Percentiles rank a stretch among this genome's conserved stretches.
Evolutionary conservation across 345 rosid genomes (phyloP).

Genomic region (Eucalyptus lansdowneana): DNA sequence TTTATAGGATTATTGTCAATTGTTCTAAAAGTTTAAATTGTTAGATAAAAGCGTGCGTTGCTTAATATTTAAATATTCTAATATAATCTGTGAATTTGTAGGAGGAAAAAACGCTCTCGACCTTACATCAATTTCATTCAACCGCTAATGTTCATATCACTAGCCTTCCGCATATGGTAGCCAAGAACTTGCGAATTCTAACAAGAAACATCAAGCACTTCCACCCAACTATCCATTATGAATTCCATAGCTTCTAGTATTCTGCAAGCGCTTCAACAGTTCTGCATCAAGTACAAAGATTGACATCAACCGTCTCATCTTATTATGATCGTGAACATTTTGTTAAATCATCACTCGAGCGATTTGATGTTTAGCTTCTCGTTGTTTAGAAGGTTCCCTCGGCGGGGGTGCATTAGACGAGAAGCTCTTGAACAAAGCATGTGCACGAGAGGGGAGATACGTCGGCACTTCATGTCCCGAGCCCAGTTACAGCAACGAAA

Average conservation of each 20-base stretch:
- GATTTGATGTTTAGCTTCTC: not conserved
- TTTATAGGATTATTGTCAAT: too few relatives aligned
- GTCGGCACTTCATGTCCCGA: not conserved
- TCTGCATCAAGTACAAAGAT: not conserved
- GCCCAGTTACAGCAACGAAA: not conserved
- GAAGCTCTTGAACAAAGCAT: not conserved
- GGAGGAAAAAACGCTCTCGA: too few relatives aligned
- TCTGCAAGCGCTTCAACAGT: not conserved
- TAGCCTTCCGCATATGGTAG: too few relatives aligned
- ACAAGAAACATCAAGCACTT: too few relatives aligned
- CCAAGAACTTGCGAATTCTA: too few relatives aligned
- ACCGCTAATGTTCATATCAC: too few relatives aligned
- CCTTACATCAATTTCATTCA: too few relatives aligned
- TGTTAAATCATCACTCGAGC: not conserved
- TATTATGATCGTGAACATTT: accelerated
- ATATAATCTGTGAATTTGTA: too few relatives aligned
- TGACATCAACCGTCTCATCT: not conserved
- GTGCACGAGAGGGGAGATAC: not conserved
- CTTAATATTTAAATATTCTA: too few relatives aligned
- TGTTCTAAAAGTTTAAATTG: too few relatives aligned
- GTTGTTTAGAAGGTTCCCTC: not conserved
- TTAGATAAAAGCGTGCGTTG: accelerated
- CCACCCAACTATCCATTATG: too few relatives aligned
- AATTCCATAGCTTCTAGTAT: not conserved
- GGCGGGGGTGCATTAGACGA: not conserved